Evolutionary conservation across 2,329 filamentous ascomycete species (phyloP).

Genomic region (Ophiostoma sp.): DNA sequence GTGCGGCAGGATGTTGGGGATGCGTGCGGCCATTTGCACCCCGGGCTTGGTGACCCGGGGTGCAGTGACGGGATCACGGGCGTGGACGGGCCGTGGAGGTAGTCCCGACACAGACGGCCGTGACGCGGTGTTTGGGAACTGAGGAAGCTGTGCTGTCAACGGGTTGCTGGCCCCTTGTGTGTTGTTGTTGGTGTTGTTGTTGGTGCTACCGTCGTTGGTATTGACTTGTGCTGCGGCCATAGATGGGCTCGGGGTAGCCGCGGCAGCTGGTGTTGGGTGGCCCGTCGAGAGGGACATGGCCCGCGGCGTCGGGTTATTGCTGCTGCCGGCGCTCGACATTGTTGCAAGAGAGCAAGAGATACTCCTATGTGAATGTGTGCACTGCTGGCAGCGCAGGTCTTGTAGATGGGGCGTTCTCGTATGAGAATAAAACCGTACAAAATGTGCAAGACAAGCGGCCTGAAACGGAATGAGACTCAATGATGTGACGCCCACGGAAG

Average conservation of each 20-base stretch:
- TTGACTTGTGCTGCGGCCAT: background rate
- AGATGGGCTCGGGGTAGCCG: background rate
- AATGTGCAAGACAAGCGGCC: too few species aligned
- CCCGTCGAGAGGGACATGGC: conserved; percentile 11
- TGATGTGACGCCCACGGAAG: too few species aligned
- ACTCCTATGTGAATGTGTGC: too few species aligned
- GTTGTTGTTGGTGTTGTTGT: background rate
- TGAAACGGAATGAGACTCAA: too few species aligned
- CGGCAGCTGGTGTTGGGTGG: conserved; percentile 17
- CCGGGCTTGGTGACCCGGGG: background rate
- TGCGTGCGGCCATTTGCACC: conserved; percentile 28
- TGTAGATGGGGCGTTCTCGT: too few species aligned
- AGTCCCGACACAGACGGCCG: background rate
- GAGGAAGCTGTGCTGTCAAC: conserved; percentile 9
- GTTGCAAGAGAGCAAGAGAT: background rate
- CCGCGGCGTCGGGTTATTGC: conserved; percentile 16
- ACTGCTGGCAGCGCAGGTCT: too few species aligned
- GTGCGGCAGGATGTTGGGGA: conserved; percentile 57
- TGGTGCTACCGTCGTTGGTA: background rate
- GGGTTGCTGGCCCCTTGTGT: background rate
- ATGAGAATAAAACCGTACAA: too few species aligned
- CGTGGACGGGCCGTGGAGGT: background rate
- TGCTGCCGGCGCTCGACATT: conserved; percentile 16
- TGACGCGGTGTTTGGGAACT: background rate
- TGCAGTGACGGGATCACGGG: conserved; percentile 4